Conservation (phyloP, 1,139 yeast genomes). For the Pichia sp. region DNA sequence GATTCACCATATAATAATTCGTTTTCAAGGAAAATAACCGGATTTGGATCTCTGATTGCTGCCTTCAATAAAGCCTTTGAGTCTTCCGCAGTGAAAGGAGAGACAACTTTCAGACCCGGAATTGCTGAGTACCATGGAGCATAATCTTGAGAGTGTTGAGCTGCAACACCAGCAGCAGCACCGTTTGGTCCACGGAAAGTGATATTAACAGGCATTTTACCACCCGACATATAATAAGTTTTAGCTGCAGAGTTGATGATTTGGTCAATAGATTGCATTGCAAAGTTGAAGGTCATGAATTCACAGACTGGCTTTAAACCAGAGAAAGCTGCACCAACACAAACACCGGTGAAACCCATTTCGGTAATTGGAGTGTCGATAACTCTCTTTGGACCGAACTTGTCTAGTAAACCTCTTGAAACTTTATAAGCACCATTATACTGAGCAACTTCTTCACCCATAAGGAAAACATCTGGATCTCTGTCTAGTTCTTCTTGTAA, state of each 20-base stretch:
- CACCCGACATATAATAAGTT: slow-evolving; percentile 98
- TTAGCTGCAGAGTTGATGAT: slow-evolving; percentile 98
- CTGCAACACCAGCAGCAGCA: slow-evolving; percentile 99
- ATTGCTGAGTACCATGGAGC: slow-evolving; percentile 97
- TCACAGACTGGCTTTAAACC: slow-evolving; percentile 97
- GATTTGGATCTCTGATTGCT: slow-evolving; percentile 97
- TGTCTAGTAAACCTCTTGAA: slow-evolving; percentile 89
- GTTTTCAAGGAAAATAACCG: slow-evolving; percentile 91
- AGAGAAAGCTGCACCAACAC: slow-evolving; percentile 95
- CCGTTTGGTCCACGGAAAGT: slow-evolving; percentile 99
- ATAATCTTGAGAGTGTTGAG: slow-evolving; percentile 98
- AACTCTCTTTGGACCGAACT: slow-evolving; percentile 95
- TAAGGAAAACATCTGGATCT: slow-evolving; percentile 86
- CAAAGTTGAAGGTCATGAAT: slow-evolving; percentile 98
- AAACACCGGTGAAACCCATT: slow-evolving; percentile 97
- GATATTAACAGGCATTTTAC: slow-evolving; percentile 93
- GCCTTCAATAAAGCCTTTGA: slow-evolving; percentile 94
- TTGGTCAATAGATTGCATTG: slow-evolving; percentile 99
- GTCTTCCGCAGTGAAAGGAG: slow-evolving; percentile 95
- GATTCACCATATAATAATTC: slow-evolving; percentile 91
- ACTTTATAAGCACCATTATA: slow-evolving; percentile 99
- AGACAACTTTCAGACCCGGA: slow-evolving; percentile 94
- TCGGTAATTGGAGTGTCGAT: slow-evolving; percentile 98
- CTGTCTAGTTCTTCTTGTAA: slow-evolving; percentile 96
- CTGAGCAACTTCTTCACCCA: slow-evolving; percentile 99